phyloP scores from a whole-genome alignment of 495 filamentous ascomycete genomes.

The Daldinia concentrica region DNA sequence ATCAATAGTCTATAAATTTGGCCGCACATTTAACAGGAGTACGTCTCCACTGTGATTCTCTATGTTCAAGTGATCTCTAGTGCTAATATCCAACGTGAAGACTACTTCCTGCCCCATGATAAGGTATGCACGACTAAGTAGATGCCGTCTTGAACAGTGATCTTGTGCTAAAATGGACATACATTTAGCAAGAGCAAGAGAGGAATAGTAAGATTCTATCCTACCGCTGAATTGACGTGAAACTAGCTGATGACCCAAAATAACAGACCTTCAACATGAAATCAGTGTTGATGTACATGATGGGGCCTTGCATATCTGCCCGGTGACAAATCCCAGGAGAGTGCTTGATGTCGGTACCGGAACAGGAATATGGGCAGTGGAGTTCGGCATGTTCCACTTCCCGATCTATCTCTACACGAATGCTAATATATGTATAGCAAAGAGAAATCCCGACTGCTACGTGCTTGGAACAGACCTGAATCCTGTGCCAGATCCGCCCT shows the following conservation, averaged over 20 bases:
- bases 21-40: constrained; percentile 39
- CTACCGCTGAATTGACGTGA: neutral
- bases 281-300: constrained; percentile 84
- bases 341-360: constrained; percentile 61
- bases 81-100: constrained; percentile 27
- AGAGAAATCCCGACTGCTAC: neutral
- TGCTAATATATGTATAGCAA: neutral
- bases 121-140: constrained; percentile 31
- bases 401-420: neutral
- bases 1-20: constrained; percentile 41
- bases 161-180: neutral
- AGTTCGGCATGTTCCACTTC: constrained; percentile 55
- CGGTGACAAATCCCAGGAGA: constrained; percentile 33
- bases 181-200: neutral
- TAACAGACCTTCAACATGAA: constrained; percentile 68
- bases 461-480: neutral
- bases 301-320: constrained; percentile 64
- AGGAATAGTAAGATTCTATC: neutral
- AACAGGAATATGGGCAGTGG: constrained; percentile 61
- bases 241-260: neutral
- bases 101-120: constrained; percentile 36
- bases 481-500: neutral
- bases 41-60: constrained; percentile 14
- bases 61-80: constrained; percentile 1
- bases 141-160: neutral